Conservation (phyloP, 345 rosid genomes). For the Eucalyptus erythrocorys region DNA sequence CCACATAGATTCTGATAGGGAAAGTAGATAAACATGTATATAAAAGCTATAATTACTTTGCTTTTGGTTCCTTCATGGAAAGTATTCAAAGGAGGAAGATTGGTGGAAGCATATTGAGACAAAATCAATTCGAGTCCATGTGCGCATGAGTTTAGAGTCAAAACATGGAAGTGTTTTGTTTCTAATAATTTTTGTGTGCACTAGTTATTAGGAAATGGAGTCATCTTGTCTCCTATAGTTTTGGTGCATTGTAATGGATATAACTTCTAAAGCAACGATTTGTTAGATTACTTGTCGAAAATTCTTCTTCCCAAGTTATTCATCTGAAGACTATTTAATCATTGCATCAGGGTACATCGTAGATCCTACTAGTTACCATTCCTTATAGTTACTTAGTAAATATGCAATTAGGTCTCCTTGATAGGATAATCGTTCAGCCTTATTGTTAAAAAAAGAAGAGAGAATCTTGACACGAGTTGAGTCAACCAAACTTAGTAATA, state of each 20-base stretch:
- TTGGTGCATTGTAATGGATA: background rate
- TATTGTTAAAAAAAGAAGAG: no score
- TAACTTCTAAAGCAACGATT: conserved; percentile 10
- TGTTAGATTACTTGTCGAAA: conserved; percentile 2
- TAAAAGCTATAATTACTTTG: background rate
- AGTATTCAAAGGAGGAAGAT: background rate
- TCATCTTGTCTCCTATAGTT: background rate
- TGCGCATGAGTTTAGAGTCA: conserved; percentile 16
- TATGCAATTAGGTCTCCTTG: no score
- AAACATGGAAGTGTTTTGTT: conserved; percentile 23
- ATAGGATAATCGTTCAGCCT: no score
- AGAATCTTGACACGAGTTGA: no score
- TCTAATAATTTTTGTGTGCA: background rate
- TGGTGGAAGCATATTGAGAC: conserved; percentile 40
- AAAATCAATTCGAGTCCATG: conserved; percentile 35
- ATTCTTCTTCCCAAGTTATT: background rate
- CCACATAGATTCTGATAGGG: conserved; percentile 12
- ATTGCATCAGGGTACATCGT: background rate
- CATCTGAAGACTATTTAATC: background rate
- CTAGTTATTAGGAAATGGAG: background rate
- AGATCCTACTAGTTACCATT: background rate
- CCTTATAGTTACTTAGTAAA: no score
- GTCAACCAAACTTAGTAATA: no score
- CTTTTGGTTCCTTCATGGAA: background rate
- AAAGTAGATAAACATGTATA: conserved; percentile 18